A percentile compares a stretch with the other conserved stretches of the same genome.
Evolutionary conservation across 306 rosid species (phyloP).

Genomic region (Styphnolobium japonicum): DNA sequence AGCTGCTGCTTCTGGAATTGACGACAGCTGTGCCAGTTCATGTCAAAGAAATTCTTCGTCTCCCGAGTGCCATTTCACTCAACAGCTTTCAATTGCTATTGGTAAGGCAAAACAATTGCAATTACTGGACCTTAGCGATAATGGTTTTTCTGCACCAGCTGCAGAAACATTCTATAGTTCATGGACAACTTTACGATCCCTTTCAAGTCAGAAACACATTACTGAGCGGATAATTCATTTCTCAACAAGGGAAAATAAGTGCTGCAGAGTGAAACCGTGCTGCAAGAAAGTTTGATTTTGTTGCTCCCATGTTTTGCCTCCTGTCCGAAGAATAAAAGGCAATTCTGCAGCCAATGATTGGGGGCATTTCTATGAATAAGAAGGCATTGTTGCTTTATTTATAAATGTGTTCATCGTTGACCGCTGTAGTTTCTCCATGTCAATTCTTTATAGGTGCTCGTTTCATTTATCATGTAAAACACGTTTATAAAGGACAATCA

Average conservation of each 20-base stretch:
- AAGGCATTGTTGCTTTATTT: not conserved
- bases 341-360: not conserved
- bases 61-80: constrained; percentile 35
- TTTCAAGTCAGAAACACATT: constrained; percentile 59
- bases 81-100: constrained; percentile 60
- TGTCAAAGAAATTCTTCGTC: constrained; percentile 44
- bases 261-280: constrained; percentile 79
- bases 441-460: not conserved
- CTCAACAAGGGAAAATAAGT: constrained; percentile 52
- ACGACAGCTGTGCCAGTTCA: constrained; percentile 67
- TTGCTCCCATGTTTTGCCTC: not conserved
- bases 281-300: constrained; percentile 59
- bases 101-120: constrained; percentile 53
- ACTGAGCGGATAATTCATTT: constrained; percentile 54
- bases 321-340: not conserved
- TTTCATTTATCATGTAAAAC: constrained; percentile 17
- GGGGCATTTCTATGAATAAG: not conserved
- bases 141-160: constrained; percentile 53
- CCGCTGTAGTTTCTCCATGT: not conserved
- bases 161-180: constrained; percentile 56
- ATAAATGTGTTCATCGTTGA: not conserved
- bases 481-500: not conserved
- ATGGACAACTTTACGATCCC: constrained; percentile 58
- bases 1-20: constrained; percentile 55
- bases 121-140: constrained; percentile 74